Evolutionary conservation across 768 basidiomycete species (phyloP).

Genomic region (Chalciporus chontae): DNA sequence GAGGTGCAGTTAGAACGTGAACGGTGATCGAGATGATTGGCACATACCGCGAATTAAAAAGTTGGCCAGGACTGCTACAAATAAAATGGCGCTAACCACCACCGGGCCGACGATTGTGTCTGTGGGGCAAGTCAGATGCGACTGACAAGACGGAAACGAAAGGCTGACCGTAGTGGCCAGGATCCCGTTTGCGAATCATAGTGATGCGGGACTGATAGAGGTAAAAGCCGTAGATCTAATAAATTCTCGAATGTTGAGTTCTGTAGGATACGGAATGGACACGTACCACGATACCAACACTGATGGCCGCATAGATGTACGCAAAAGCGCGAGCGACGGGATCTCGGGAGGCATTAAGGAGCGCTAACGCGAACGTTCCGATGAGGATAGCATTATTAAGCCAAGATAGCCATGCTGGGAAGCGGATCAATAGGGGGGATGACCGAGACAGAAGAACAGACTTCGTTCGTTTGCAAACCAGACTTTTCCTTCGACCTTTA

Average conservation of each 20-base stretch:
- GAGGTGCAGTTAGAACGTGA: slow-evolving; percentile 5
- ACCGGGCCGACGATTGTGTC: slow-evolving; percentile 84
- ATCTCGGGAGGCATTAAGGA: slow-evolving; percentile 81
- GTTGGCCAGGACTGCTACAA: slow-evolving; percentile 84
- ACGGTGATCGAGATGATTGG: background rate
- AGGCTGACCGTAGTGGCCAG: slow-evolving; percentile 79
- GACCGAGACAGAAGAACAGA: slow-evolving; percentile 31
- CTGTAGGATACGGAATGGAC: background rate
- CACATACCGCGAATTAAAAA: slow-evolving; percentile 79
- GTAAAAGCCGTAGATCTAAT: slow-evolving; percentile 77
- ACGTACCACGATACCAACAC: slow-evolving; percentile 60
- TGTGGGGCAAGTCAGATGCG: slow-evolving; percentile 28
- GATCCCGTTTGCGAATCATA: slow-evolving; percentile 86
- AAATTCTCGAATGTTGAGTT: background rate
- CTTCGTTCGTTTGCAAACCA: slow-evolving; percentile 98
- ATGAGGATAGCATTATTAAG: slow-evolving; percentile 81
- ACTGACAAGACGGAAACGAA: background rate
- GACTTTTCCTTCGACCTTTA: slow-evolving; percentile 91
- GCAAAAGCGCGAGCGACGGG: slow-evolving; percentile 71
- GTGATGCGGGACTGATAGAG: slow-evolving; percentile 87
- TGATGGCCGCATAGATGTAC: slow-evolving; percentile 77
- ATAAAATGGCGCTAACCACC: slow-evolving; percentile 76
- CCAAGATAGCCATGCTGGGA: slow-evolving; percentile 88
- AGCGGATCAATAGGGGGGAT: slow-evolving; percentile 4
- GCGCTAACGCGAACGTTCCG: slow-evolving; percentile 78